These are phyloP conservation scores for Backusella macrospora DNA, from an alignment of 192 early-diverging fungal species.

Conservation along the genomic window DNA sequence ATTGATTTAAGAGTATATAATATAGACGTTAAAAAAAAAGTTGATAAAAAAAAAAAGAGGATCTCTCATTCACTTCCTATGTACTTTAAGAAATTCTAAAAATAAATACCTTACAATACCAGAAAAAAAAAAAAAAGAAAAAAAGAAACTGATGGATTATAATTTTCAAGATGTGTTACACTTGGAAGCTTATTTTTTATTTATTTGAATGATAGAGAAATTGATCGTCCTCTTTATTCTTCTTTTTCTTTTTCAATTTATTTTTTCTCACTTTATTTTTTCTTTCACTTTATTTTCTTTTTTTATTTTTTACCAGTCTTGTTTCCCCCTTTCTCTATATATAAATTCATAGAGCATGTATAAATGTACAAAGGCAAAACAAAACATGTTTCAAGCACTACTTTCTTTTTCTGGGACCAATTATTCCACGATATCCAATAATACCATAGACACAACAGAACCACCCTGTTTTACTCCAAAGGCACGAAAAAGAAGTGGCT, in stretches of 20 bases:
- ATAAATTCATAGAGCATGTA: not conserved
- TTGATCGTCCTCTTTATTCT: not conserved
- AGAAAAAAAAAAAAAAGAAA: not conserved
- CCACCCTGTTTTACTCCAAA: not conserved
- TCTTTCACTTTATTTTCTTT: not conserved
- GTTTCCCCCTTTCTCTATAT: not conserved
- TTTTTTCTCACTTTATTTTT: not conserved
- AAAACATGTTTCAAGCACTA: not conserved
- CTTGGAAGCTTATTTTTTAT: conserved; percentile 5
- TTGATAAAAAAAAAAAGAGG: not conserved
- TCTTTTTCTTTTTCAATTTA: not conserved
- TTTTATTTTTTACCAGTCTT: not conserved
- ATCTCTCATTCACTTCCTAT: not conserved
- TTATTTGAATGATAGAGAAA: not conserved
- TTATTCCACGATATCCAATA: not conserved
- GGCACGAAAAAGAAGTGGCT: not conserved
- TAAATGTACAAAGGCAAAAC: conserved; percentile 7
- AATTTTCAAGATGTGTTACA: not conserved
- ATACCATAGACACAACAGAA: not conserved
- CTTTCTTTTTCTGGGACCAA: conserved; percentile 4
- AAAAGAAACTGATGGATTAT: not conserved
- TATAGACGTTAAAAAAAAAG: not conserved
- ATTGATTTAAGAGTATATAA: conserved; percentile 15
- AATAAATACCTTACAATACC: conserved; percentile 12
- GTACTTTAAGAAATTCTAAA: conserved; percentile 10